Conservation (phyloP, 169 alveolate species). For the Cryptosporidium sp. region DNA sequence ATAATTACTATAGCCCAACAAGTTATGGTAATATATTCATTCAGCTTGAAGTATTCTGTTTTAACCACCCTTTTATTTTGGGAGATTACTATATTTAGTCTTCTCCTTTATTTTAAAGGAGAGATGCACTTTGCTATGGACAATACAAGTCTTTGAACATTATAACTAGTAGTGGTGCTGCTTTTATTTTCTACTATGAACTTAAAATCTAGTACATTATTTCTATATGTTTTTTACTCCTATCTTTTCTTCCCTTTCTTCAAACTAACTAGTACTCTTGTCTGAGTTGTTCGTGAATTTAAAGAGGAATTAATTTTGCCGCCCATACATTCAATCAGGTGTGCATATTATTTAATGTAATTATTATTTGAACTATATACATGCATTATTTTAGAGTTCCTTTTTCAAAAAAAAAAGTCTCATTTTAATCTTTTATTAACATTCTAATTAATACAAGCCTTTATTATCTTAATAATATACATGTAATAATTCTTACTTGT, state of each 20-base stretch:
- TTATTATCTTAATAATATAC: not conserved
- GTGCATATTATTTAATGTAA: too few relatives aligned
- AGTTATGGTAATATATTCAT: not conserved
- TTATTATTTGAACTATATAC: too few relatives aligned
- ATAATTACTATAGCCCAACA: not conserved
- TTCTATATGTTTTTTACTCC: not conserved
- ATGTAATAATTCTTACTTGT: not conserved
- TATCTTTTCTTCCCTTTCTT: too few relatives aligned
- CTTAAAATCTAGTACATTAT: conserved; percentile 22
- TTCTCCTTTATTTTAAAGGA: not conserved
- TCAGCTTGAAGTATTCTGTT: not conserved
- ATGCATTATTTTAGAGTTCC: too few relatives aligned
- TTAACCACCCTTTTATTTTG: not conserved
- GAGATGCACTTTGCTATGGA: not conserved
- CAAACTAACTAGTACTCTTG: too few relatives aligned
- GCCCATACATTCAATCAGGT: too few relatives aligned
- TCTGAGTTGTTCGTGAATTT: too few relatives aligned
- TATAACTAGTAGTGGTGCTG: conserved; percentile 31
- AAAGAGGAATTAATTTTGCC: too few relatives aligned
- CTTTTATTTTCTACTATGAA: conserved; percentile 35
- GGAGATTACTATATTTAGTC: not conserved
- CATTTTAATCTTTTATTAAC: too few relatives aligned
- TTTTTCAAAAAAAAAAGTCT: too few relatives aligned
- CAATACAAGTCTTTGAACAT: not conserved
- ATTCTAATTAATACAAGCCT: too few relatives aligned